These are phyloP conservation scores for Ceratocystiopsis brevicomis DNA, from an alignment of 2,329 filamentous ascomycete genomes.

Conservation along the genomic window DNA sequence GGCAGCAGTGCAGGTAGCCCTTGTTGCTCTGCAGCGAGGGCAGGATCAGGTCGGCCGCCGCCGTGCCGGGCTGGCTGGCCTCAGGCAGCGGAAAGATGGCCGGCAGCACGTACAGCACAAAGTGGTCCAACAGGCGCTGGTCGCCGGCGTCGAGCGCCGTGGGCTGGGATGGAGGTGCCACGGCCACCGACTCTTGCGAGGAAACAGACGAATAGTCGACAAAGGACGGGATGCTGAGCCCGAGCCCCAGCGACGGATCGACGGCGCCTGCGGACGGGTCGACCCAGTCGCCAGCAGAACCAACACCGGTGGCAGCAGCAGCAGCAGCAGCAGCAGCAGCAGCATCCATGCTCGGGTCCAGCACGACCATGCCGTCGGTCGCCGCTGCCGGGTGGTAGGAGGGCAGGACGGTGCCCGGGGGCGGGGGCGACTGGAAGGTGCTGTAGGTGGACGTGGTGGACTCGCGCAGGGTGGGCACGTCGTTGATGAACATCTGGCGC, in stretches of 20 bases:
- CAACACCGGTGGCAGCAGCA: not conserved
- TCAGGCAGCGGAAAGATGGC: constrained; percentile 86
- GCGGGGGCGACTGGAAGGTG: constrained; percentile 63
- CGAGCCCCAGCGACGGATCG: too few species aligned
- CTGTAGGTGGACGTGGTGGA: constrained; percentile 84
- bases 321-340: not conserved
- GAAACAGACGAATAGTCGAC: too few species aligned
- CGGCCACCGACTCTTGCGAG: constrained; percentile 38
- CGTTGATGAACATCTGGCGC: constrained; percentile 81
- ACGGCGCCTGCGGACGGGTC: too few species aligned
- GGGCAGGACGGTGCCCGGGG: constrained; percentile 42
- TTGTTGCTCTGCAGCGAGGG: constrained; percentile 81
- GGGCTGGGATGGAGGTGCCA: constrained; percentile 17
- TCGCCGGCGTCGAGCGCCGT: constrained; percentile 59
- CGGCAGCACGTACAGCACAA: constrained; percentile 71
- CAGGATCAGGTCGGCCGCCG: constrained; percentile 65
- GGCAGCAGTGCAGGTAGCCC: constrained; percentile 84
- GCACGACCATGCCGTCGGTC: constrained; percentile 1
- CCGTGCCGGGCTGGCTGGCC: constrained; percentile 68
- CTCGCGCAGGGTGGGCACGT: constrained; percentile 67
- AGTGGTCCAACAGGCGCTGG: constrained; percentile 73
- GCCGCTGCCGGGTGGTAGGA: constrained; percentile 22
- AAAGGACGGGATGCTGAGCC: too few species aligned
- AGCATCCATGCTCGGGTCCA: not conserved
- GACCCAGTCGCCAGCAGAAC: not conserved